A percentile compares a stretch with the other conserved stretches of the same genome.
Conservation (phyloP, 306 rosid genomes). For the Trichosanthes cucumerina region DNA sequence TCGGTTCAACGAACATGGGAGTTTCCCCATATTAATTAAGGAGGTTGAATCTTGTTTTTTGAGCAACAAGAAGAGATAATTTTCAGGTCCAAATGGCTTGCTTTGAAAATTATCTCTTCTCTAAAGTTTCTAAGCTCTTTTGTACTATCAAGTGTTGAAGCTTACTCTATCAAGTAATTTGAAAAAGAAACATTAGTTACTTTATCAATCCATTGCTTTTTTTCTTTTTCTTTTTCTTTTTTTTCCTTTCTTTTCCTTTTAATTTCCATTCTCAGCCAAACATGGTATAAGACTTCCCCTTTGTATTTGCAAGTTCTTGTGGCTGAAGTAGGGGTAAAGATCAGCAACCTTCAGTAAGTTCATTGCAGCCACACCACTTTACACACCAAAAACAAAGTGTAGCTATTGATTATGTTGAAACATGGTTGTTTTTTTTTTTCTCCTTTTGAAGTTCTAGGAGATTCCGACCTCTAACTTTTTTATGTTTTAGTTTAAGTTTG, state of each 20-base stretch:
- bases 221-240: not conserved
- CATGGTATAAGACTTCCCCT: not conserved
- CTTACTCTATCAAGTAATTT: not conserved
- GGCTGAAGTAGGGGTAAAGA: not conserved
- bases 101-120: not conserved
- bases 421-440: no score
- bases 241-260: not conserved
- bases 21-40: conserved; percentile 27
- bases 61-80: not conserved
- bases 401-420: no score
- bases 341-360: not conserved
- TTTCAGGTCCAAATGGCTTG: not conserved
- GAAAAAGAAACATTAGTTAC: not conserved
- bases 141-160: not conserved
- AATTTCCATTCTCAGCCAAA: not conserved
- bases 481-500: no score
- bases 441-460: no score
- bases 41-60: not conserved
- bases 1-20: not conserved
- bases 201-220: not conserved
- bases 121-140: not conserved
- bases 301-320: not conserved
- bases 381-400: no score
- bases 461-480: no score
- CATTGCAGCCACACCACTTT: no score